phyloP scores from a whole-genome alignment of 805 yeast genomes.

The Yamadazyma tumulicola region DNA sequence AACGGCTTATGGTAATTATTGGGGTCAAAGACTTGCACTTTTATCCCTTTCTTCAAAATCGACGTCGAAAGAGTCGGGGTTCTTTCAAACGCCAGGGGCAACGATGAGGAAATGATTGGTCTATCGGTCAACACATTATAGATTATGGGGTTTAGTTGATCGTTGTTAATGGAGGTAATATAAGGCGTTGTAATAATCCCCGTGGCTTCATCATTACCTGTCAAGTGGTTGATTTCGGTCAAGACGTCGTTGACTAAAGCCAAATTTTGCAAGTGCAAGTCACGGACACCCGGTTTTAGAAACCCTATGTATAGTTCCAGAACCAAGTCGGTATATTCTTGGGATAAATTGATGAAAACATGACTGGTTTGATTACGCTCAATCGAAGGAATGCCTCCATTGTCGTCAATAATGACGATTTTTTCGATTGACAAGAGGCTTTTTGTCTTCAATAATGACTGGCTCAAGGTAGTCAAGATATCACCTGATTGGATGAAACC shows the following conservation, averaged over 20 bases:
- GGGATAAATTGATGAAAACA: slow-evolving; percentile 79
- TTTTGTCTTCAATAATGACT: slow-evolving; percentile 20
- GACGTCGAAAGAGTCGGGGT: slow-evolving; percentile 70
- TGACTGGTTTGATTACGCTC: slow-evolving; percentile 82
- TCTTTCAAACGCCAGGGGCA: slow-evolving; percentile 61
- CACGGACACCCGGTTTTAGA: slow-evolving; percentile 41
- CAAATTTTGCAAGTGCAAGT: slow-evolving; percentile 63
- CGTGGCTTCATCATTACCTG: slow-evolving; percentile 47
- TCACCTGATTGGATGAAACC: slow-evolving; percentile 20
- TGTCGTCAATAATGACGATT: slow-evolving; percentile 68
- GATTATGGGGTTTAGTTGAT: slow-evolving; percentile 75
- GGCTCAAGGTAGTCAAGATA: slow-evolving; percentile 23
- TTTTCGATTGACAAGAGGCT: slow-evolving; percentile 67
- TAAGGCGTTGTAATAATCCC: slow-evolving; percentile 86
- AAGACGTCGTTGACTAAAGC: slow-evolving; percentile 60
- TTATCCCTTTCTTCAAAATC: slow-evolving; percentile 71
- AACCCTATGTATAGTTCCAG: slow-evolving; percentile 63
- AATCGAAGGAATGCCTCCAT: slow-evolving; percentile 89
- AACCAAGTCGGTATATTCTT: slow-evolving; percentile 67
- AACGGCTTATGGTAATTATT: slow-evolving; percentile 27
- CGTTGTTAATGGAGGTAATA: slow-evolving; percentile 56
- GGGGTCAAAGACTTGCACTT: slow-evolving; percentile 43
- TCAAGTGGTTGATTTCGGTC: slow-evolving; percentile 41
- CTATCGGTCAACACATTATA: slow-evolving; percentile 90
- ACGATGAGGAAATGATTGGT: slow-evolving; percentile 83